Conservation (phyloP, 2,329 filamentous ascomycete species). For the Ophiostoma sp. region DNA sequence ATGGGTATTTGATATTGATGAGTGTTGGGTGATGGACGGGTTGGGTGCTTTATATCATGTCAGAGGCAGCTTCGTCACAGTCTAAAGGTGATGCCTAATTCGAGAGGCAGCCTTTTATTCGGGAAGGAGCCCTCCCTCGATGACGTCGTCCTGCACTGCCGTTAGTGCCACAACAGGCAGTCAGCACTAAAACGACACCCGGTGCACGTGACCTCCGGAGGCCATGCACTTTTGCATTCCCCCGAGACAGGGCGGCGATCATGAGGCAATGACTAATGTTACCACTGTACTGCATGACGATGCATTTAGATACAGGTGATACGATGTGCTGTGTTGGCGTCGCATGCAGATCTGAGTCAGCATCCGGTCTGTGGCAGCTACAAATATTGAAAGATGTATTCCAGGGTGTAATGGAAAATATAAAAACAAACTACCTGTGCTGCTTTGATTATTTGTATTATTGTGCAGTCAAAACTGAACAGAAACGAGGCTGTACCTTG, state of each 20-base stretch:
- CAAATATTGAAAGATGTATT: too few species aligned
- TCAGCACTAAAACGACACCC: background rate
- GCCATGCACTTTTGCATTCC: too few species aligned
- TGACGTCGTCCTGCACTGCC: conserved; percentile 20
- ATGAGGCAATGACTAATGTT: background rate
- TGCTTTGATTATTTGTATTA: too few species aligned
- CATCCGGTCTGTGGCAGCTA: background rate
- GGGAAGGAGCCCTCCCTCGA: conserved; percentile 11
- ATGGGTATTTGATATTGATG: background rate
- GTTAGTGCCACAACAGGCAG: conserved; percentile 1
- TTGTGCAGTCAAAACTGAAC: too few species aligned
- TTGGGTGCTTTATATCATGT: background rate
- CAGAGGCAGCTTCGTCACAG: background rate
- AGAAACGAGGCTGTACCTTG: too few species aligned
- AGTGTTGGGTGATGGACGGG: background rate
- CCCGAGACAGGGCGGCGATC: background rate
- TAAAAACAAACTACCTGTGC: too few species aligned
- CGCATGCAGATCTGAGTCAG: background rate
- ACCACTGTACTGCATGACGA: background rate
- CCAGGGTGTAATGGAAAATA: too few species aligned
- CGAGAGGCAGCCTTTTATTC: conserved; percentile 17
- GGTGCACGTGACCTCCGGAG: background rate
- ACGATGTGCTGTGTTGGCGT: background rate
- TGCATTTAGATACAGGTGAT: background rate
- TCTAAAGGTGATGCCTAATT: conserved; percentile 17